These are phyloP conservation scores for Lentinula boryana DNA, from an alignment of 768 basidiomycete species.

Conservation along the genomic window DNA sequence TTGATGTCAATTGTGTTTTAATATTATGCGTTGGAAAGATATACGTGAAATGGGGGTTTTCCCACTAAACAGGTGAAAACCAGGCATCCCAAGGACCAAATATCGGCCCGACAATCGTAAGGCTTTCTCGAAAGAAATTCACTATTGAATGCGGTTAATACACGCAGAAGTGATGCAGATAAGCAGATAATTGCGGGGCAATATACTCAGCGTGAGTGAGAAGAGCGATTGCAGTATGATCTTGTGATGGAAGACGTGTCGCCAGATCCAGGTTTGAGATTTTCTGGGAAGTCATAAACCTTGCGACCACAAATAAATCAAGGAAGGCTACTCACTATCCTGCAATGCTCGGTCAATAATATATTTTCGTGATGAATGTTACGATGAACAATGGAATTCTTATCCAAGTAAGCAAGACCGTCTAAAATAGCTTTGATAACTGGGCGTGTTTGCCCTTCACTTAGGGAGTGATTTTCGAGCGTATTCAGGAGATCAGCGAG, in stretches of 20 bases:
- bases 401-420: constrained; percentile 37
- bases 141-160: constrained; percentile 18
- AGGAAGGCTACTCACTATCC: constrained; percentile 27
- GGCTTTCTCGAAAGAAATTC: constrained; percentile 29
- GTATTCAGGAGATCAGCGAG: constrained; percentile 24
- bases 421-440: constrained; percentile 33
- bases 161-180: not conserved
- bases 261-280: constrained; percentile 34
- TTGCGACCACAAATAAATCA: not conserved
- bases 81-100: constrained; percentile 45
- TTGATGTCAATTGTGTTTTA: not conserved
- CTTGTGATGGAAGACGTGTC: constrained; percentile 17
- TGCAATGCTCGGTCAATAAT: constrained; percentile 30
- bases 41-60: constrained; percentile 26
- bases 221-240: constrained; percentile 15
- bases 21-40: not conserved
- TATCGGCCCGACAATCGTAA: constrained; percentile 31
- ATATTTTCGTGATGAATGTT: constrained; percentile 34
- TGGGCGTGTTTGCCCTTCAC: constrained; percentile 30
- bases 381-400: constrained; percentile 36
- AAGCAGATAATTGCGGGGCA: constrained; percentile 31
- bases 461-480: constrained; percentile 16
- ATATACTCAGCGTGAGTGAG: constrained; percentile 21
- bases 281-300: constrained; percentile 28
- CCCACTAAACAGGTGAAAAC: constrained; percentile 31